Conservation (phyloP, 768 basidiomycete species). For the Agaricus subrufescens region DNA sequence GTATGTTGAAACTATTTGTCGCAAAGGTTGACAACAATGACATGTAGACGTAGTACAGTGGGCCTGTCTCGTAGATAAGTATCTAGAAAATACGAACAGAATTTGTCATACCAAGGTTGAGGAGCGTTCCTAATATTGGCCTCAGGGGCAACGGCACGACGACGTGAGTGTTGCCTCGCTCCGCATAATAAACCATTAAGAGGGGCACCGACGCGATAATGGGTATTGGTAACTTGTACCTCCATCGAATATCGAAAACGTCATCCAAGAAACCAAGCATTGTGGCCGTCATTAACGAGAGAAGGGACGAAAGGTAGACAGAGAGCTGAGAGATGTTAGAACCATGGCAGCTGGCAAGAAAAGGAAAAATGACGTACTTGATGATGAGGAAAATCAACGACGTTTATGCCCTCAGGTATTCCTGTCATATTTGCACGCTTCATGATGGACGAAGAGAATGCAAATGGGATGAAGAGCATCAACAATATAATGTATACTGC, state of each 20-base stretch:
- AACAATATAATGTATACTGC: conserved; percentile 82
- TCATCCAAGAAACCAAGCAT: conserved; percentile 96
- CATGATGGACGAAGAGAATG: conserved; percentile 73
- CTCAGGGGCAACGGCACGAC: conserved; percentile 87
- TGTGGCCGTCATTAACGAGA: conserved; percentile 91
- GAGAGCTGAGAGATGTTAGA: conserved; percentile 52
- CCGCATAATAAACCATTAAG: conserved; percentile 94
- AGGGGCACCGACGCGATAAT: conserved; percentile 94
- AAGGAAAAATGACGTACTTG: conserved; percentile 44
- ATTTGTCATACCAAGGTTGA: conserved; percentile 75
- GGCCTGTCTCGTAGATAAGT: conserved; percentile 47
- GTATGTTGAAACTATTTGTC: conserved; percentile 98
- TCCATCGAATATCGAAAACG: conserved; percentile 97
- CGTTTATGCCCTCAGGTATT: conserved; percentile 55
- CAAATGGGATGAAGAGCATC: conserved; percentile 93
- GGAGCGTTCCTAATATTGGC: conserved; percentile 62
- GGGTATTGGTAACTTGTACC: conserved; percentile 96
- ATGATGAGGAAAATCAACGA: conserved; percentile 72
- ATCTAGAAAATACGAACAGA: background rate
- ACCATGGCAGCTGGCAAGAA: background rate
- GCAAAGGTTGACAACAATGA: conserved; percentile 91
- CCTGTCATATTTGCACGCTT: conserved; percentile 37
- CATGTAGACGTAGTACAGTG: conserved; percentile 96
- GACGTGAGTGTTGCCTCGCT: conserved; percentile 88
- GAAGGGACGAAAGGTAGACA: conserved; percentile 86